Conservation (phyloP, 2,329 filamentous ascomycete species). For the Chaetoscypha palmicola region DNA sequence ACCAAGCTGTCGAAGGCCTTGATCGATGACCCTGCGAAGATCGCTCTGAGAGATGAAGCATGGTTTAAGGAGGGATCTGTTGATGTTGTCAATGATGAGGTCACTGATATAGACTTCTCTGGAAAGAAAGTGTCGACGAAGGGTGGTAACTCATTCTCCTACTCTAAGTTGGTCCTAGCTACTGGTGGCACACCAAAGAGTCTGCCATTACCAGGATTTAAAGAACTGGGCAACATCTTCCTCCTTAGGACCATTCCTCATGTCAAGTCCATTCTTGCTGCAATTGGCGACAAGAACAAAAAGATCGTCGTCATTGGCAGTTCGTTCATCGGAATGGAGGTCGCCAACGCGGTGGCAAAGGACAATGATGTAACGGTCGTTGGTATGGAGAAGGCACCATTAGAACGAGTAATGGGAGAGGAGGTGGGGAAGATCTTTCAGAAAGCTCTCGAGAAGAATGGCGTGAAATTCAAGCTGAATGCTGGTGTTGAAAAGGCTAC, state of each 20-base stretch:
- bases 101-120: slow-evolving; percentile 69
- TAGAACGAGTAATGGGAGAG: slow-evolving; percentile 79
- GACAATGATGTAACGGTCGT: slow-evolving; percentile 81
- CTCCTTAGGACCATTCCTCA: slow-evolving; percentile 72
- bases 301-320: slow-evolving; percentile 89
- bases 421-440: slow-evolving; percentile 77
- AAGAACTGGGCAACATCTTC: slow-evolving; percentile 82
- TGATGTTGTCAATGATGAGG: slow-evolving; percentile 54
- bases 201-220: slow-evolving; percentile 78
- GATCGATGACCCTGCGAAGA: slow-evolving; percentile 70
- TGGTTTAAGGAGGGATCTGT: slow-evolving; percentile 65
- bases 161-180: slow-evolving; percentile 84
- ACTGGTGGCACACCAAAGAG: slow-evolving; percentile 73
- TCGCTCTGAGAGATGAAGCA: slow-evolving; percentile 67
- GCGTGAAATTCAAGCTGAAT: slow-evolving; percentile 79
- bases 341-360: slow-evolving; percentile 74
- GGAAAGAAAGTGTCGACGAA: slow-evolving; percentile 68
- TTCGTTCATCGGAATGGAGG: slow-evolving; percentile 97
- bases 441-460: slow-evolving; percentile 71
- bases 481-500: slow-evolving; percentile 78
- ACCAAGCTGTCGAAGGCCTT: slow-evolving; percentile 95
- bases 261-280: slow-evolving; percentile 66
- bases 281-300: slow-evolving; percentile 77
- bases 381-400: slow-evolving; percentile 78
- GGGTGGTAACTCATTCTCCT: slow-evolving; percentile 62